Conservation (phyloP, 2,329 filamentous ascomycete genomes). For the Alternaria sp. region DNA sequence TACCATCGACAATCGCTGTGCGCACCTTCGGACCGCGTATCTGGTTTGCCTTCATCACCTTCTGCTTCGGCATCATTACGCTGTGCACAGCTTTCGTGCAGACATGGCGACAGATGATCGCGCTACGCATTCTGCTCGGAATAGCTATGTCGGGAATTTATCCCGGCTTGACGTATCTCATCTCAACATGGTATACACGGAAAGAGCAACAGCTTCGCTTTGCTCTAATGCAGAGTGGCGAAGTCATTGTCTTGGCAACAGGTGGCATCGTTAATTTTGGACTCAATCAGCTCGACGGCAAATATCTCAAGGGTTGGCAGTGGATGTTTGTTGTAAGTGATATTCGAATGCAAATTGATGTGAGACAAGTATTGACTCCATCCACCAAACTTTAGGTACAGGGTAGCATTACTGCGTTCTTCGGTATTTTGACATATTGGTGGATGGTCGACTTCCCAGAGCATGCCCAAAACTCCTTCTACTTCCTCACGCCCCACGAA, state of each 20-base stretch:
- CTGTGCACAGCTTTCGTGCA: constrained; percentile 71
- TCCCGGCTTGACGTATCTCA: constrained; percentile 57
- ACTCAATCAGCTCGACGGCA: constrained; percentile 68
- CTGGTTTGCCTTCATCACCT: constrained; percentile 67
- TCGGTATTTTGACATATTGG: constrained; percentile 68
- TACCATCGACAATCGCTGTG: constrained; percentile 71
- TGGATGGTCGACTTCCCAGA: constrained; percentile 77
- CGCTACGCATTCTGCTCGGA: constrained; percentile 68
- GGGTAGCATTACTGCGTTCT: constrained; percentile 63
- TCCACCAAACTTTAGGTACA: too few relatives aligned
- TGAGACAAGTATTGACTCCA: too few relatives aligned
- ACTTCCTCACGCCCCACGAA: constrained; percentile 64
- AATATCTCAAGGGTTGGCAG: constrained; percentile 66
- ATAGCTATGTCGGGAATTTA: constrained; percentile 62
- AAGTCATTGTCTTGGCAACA: constrained; percentile 70
- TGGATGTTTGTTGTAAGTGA: constrained; percentile 64
- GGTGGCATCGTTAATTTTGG: constrained; percentile 72
- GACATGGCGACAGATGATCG: constrained; percentile 74
- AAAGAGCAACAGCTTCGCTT: constrained; percentile 70
- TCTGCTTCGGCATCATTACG: constrained; percentile 69
- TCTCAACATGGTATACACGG: constrained; percentile 70
- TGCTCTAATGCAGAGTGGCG: constrained; percentile 68
- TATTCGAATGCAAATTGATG: too few relatives aligned
- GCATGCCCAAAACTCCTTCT: constrained; percentile 61
- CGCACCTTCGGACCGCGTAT: constrained; percentile 68